These are phyloP conservation scores for Dichotomopilus funicola DNA, from an alignment of 2,329 filamentous ascomycete genomes.

Conservation along the genomic window DNA sequence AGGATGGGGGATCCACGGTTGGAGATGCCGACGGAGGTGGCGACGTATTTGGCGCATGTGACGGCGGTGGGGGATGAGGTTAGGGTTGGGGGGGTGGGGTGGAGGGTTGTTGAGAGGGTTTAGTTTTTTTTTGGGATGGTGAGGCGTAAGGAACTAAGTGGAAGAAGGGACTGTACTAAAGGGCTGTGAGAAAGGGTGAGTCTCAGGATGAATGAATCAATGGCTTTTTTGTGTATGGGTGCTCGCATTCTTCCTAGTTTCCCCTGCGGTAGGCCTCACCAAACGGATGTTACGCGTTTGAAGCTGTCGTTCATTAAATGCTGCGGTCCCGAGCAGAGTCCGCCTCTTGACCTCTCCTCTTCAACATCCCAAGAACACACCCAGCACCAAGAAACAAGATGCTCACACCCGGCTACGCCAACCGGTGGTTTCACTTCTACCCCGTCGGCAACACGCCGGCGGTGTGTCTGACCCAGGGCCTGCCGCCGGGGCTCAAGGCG, in stretches of 20 bases:
- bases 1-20: constrained; percentile 8
- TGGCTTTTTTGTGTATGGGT: neutral
- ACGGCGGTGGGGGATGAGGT: constrained; percentile 10
- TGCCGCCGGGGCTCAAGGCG: constrained; percentile 42
- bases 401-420: constrained; percentile 32
- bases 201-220: too few relatives aligned
- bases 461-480: constrained; percentile 38
- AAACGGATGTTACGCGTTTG: neutral
- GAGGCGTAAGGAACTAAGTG: neutral
- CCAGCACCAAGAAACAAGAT: constrained; percentile 22
- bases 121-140: neutral
- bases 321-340: neutral
- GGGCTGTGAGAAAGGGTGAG: too few relatives aligned
- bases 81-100: constrained; percentile 4
- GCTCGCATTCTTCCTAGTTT: too few relatives aligned
- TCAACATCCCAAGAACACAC: neutral
- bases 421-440: constrained; percentile 33
- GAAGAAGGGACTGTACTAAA: neutral
- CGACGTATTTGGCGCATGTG: constrained; percentile 6
- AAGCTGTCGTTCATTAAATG: neutral
- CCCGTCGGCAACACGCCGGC: constrained; percentile 46
- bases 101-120: constrained; percentile 22
- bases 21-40: constrained; percentile 4
- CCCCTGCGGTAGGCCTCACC: too few relatives aligned
- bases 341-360: neutral